These are phyloP conservation scores for Pugionium dolabratum DNA, from an alignment of 345 rosid genomes.

Conservation along the genomic window DNA sequence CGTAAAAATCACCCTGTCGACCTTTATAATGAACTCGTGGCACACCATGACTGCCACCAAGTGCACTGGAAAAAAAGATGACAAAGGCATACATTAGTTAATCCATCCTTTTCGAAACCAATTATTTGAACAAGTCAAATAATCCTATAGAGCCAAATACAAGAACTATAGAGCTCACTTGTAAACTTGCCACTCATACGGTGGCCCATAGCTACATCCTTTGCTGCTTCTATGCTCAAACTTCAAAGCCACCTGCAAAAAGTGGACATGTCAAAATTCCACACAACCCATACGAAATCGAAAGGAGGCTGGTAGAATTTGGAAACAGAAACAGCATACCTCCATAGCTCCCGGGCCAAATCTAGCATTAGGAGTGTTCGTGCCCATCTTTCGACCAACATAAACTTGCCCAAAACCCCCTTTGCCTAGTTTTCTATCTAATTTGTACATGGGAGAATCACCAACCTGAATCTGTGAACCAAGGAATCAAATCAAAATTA, in stretches of 20 bases:
- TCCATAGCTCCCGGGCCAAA: constrained; percentile 75
- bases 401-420: constrained; percentile 99
- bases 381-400: constrained; percentile 71
- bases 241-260: constrained; percentile 83
- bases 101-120: constrained; percentile 5
- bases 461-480: constrained; percentile 76
- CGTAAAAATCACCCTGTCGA: constrained; percentile 78
- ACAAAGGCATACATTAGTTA: constrained; percentile 16
- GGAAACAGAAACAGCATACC: constrained; percentile 46
- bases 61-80: constrained; percentile 52
- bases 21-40: constrained; percentile 86
- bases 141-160: background rate
- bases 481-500: constrained; percentile 1
- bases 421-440: constrained; percentile 86
- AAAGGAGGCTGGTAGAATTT: background rate
- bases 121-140: background rate
- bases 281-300: background rate
- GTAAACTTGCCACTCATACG: constrained; percentile 99
- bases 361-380: constrained; percentile 49
- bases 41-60: constrained; percentile 88
- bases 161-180: constrained; percentile 50
- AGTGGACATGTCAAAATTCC: background rate
- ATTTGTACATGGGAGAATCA: constrained; percentile 74
- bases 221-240: constrained; percentile 95
- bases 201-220: constrained; percentile 93